Conservation (phyloP, 768 basidiomycete genomes). For the Pholiota molesta region DNA sequence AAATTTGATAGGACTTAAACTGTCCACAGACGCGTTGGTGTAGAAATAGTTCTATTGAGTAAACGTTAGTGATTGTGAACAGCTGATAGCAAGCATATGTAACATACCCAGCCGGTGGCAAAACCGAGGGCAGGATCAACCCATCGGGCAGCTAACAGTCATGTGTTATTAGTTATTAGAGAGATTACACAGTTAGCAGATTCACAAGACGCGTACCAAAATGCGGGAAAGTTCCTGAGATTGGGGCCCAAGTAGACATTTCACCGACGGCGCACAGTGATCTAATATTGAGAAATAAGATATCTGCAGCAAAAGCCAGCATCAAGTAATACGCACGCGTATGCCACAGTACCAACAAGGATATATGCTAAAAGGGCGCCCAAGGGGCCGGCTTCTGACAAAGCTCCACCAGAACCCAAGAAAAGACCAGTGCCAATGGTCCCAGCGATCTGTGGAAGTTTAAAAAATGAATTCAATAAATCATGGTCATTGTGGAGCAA, state of each 20-base stretch:
- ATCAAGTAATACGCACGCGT: constrained; percentile 44
- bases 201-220: constrained; percentile 44
- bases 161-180: background rate
- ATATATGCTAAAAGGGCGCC: constrained; percentile 68
- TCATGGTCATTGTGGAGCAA: background rate
- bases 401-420: constrained; percentile 67
- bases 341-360: constrained; percentile 67
- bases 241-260: constrained; percentile 80
- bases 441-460: constrained; percentile 57
- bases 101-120: constrained; percentile 55
- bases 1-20: background rate
- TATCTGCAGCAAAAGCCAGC: background rate
- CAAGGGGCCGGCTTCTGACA: constrained; percentile 63
- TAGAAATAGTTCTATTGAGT: constrained; percentile 43
- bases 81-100: background rate
- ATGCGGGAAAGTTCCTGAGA: constrained; percentile 79
- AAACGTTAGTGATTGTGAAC: constrained; percentile 2
- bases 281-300: constrained; percentile 27
- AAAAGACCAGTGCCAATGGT: constrained; percentile 78
- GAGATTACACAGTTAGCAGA: background rate
- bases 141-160: constrained; percentile 49
- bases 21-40: constrained; percentile 37
- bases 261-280: constrained; percentile 72
- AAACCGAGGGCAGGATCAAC: constrained; percentile 64
- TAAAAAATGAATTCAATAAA: background rate